Conservation (phyloP, 1,284 basidiomycete genomes). For the Phellinidium pouzarii region DNA sequence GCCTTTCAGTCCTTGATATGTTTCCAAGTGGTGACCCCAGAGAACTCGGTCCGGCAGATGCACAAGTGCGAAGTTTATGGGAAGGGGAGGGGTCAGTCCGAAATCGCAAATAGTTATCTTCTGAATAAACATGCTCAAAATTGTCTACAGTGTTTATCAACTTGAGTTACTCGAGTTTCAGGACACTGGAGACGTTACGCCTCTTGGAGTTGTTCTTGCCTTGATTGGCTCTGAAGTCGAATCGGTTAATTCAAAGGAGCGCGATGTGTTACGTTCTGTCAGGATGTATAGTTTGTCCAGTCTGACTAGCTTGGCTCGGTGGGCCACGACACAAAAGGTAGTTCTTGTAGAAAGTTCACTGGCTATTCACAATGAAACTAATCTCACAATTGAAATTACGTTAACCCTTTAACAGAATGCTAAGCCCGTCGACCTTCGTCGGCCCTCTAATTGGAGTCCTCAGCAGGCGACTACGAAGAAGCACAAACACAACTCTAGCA, state of each 20-base stretch:
- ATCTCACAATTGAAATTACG: constrained; percentile 12
- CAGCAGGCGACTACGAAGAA: constrained; percentile 47
- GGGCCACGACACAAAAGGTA: constrained; percentile 62
- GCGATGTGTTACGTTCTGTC: constrained; percentile 49
- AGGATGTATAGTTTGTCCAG: constrained; percentile 78
- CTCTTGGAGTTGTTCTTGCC: constrained; percentile 67
- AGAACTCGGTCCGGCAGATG: constrained; percentile 55
- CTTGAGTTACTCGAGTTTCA: constrained; percentile 68
- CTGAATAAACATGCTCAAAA: constrained; percentile 16
- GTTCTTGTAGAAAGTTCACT: constrained; percentile 12
- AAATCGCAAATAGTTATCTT: not conserved
- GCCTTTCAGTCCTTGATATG: constrained; percentile 72
- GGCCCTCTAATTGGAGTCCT: constrained; percentile 43
- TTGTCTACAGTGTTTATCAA: constrained; percentile 53
- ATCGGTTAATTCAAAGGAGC: constrained; percentile 36
- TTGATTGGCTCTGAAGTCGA: constrained; percentile 58
- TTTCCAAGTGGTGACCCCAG: constrained; percentile 49
- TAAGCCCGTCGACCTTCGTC: constrained; percentile 52
- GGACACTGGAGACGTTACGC: constrained; percentile 48
- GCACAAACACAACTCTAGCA: constrained; percentile 47
- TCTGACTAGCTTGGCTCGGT: constrained; percentile 64
- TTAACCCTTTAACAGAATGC: constrained; percentile 37
- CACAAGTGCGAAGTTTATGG: constrained; percentile 61
- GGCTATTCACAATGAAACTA: constrained; percentile 6
- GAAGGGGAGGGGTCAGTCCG: constrained; percentile 60